Evolutionary conservation across 2,329 filamentous ascomycete genomes (phyloP).

Genomic region (Paracorniculantispora psalliotae): DNA sequence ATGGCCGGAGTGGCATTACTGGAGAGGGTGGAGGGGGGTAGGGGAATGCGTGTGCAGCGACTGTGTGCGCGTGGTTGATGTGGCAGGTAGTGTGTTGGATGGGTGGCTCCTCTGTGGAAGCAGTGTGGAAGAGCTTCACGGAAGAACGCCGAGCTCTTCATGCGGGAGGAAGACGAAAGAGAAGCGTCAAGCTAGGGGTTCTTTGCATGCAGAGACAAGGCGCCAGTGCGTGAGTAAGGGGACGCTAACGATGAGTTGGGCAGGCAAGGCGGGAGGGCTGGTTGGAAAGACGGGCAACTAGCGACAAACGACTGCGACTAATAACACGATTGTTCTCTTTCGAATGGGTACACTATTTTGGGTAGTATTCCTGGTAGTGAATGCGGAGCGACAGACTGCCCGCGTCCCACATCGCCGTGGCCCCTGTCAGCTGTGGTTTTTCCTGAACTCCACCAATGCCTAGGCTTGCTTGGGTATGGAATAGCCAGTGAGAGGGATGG

Average conservation of each 20-base stretch:
- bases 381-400: neutral
- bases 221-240: neutral
- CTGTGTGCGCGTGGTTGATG: neutral
- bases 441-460: slow-evolving; percentile 2
- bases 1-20: neutral
- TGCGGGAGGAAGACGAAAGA: neutral
- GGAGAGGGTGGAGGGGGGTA: neutral
- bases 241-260: slow-evolving; percentile 1
- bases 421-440: slow-evolving; percentile 10
- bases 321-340: neutral
- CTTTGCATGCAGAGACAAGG: neutral
- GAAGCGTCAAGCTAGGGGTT: neutral
- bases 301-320: neutral
- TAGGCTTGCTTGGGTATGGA: neutral
- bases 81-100: neutral
- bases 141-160: slow-evolving; percentile 9
- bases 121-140: neutral
- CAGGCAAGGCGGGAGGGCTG: neutral
- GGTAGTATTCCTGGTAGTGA: neutral
- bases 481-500: neutral
- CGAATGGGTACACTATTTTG: neutral
- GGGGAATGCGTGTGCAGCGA: too few relatives aligned
- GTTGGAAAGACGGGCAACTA: neutral
- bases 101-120: neutral
- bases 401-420: neutral